Evolutionary conservation across 2,329 filamentous ascomycete genomes (phyloP), one percentile per base, ranked within the genome.

Genomic region (Domatiomyces catenatus): DNA sequence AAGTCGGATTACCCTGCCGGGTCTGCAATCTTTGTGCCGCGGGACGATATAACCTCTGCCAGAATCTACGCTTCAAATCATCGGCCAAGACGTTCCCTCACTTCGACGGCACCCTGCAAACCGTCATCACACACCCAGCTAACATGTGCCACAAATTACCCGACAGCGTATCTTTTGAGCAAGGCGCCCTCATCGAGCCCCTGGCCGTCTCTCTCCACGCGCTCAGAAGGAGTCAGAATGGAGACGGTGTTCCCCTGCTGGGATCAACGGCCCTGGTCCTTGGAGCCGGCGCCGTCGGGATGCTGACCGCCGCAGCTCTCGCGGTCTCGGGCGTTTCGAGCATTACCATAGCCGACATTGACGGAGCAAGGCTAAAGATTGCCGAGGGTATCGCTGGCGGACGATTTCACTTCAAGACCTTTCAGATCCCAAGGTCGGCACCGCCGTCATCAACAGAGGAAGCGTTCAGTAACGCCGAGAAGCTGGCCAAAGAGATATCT

Each of bases 1-100:
- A 96, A 73, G 90, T 93, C 12, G 90, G 90, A 48, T 77, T 86
- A 48, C 86, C 88, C 0, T 96, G 90, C 71, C 80, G 84, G 42
- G 61, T 64, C 42, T 81, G 78, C 60, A 64, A 69, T 19, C 66
- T 75, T 48, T 81, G 78, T 61, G 65, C 67, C 44, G 69, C 73
- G 50, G 76, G 75, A 48, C 66, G 77, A 48, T 81, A 81, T 62
- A 81, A 81, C 58, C 77, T 81, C 56, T 81, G 78, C 67, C 72
- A 73, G 20, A 67, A 67, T 7, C 73, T 81, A 69, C 69, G 68
- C 42, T 81, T 81, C 60, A 63, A 76, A 53, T 76, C 73, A 58
- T 77, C 73, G 49, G 78, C 78, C 36, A 81, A 79, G 61, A 67
- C 69, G 19, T 78, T 76, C 60, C 77, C 77, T 5, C 78, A 81